These are phyloP conservation scores for Leishmania lainsoni DNA, from an alignment of 208 protist species.

Conservation along the genomic window DNA sequence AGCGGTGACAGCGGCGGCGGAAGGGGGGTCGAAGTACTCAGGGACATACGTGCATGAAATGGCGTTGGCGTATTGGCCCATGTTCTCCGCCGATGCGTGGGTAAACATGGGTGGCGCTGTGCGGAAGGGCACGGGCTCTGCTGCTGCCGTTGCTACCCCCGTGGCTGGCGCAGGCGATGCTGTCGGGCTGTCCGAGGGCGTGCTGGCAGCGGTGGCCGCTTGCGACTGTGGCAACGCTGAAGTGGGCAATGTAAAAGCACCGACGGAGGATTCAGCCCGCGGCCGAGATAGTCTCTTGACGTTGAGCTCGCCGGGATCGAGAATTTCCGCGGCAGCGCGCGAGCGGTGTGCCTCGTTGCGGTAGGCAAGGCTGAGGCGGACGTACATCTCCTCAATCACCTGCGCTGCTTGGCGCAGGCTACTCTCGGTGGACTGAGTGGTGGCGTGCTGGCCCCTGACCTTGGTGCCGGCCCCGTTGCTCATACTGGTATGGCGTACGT, in stretches of 20 bases:
- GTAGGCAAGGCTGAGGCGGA: conserved; percentile 31
- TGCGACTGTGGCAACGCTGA: not conserved
- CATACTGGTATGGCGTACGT: not conserved
- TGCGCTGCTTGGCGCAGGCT: conserved; percentile 20
- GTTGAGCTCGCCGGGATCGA: not conserved
- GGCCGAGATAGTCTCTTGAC: not conserved
- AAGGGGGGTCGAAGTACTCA: conserved; percentile 21
- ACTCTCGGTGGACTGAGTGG: conserved; percentile 10
- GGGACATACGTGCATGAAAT: conserved; percentile 31
- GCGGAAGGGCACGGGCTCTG: conserved; percentile 16
- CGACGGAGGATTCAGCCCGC: not conserved
- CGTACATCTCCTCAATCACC: conserved; percentile 27
- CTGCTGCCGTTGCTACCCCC: not conserved
- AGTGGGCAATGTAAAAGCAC: not conserved
- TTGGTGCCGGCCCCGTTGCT: not conserved
- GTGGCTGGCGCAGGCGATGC: not conserved
- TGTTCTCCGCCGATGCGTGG: conserved; percentile 22
- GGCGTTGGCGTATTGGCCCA: conserved; percentile 21
- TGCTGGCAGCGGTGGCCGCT: not conserved
- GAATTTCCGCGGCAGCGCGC: conserved; percentile 17
- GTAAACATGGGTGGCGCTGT: conserved; percentile 26
- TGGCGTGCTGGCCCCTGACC: not conserved
- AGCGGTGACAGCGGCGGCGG: not conserved
- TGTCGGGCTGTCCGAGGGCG: not conserved
- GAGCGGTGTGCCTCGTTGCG: conserved; percentile 28